Conservation (phyloP, 176 grass and related monocot species). For the Oryza rufipogon region DNA sequence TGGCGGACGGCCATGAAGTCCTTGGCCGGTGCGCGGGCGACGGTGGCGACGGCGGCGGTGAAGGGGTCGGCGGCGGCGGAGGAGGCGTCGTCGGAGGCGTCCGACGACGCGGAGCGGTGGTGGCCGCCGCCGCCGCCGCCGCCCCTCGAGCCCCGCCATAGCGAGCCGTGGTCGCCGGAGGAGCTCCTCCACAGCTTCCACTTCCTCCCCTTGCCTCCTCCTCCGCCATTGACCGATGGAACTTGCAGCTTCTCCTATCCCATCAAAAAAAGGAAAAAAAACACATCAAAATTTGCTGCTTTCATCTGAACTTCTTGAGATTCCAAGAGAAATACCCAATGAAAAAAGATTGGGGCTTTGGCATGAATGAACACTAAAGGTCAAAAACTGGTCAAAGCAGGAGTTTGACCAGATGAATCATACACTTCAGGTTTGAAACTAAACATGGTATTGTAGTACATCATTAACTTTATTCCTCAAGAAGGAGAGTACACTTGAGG, state of each 20-base stretch:
- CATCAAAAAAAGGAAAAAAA: background rate
- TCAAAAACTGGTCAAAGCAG: background rate
- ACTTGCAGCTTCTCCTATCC: conserved; percentile 44
- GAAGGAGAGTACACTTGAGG: conserved; percentile 14
- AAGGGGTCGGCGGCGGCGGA: conserved; percentile 66
- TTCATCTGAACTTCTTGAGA: background rate
- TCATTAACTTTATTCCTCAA: background rate
- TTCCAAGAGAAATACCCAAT: background rate
- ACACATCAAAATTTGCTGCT: background rate
- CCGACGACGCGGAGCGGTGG: conserved; percentile 52
- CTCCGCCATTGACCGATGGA: conserved; percentile 23
- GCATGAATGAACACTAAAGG: background rate
- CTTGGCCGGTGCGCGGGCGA: conserved; percentile 75
- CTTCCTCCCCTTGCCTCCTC: conserved; percentile 57
- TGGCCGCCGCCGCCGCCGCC: conserved; percentile 23
- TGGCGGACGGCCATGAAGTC: conserved; percentile 90
- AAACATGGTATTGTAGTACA: background rate
- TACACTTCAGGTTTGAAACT: background rate
- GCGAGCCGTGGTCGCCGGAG: conserved; percentile 58
- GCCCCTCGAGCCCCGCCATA: conserved; percentile 46
- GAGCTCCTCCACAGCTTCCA: conserved; percentile 92
- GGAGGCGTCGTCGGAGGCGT: conserved; percentile 70
- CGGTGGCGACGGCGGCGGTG: conserved; percentile 65
- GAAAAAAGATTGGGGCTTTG: background rate
- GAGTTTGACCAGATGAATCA: background rate